Base-by-base conservation (phyloP, 2,329 filamentous ascomycete genomes). In the Endocalyx cinctus region DNA sequence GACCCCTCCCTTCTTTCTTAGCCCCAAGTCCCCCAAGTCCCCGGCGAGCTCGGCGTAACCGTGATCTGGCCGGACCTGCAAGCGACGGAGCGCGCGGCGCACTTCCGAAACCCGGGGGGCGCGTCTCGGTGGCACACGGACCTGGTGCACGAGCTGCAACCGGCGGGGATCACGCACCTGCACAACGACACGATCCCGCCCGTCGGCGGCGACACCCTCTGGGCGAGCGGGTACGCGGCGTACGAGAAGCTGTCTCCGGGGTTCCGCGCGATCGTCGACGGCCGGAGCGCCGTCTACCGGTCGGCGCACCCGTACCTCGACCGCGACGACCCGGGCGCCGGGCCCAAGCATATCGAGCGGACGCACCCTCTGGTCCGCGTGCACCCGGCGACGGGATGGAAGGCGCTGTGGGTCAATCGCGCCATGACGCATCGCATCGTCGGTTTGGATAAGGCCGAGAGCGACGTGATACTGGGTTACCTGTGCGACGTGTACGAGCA, bases 381-480 rank as follows among this genome's bases (percentile, higher is more conserved):
- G 0, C 82, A 87, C 50, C 82, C 82, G 1, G 81, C 77, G 0
- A 87, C 82, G 0, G 82, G 82, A 1, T 86, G 82, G 82, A 87
- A 85, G 55, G 69, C 79, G 0, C 66, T 87, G 0, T 87, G 72
- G 66, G 82, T 87, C 0, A 87, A 87, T 52, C 70, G 81, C 4
- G 66, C 76, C 2, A 80, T 86, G 71, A 86, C 82, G 0, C 69
- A 71, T 5, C 66, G 72, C 1, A 86, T 87, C 29, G 74, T 86
- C 0, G 83, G 82, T 0, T 55, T 87, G 0, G 81, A 87, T 45
- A 74, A 74, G 39, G 76, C 68, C 0, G 82, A 87, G 57, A 84
- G 79, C 37, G 82, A 86, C 45, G 43, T 77, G 0, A 79, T 87
- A 11, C 60, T 87, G 8, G 69, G 70, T 17, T 84, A 85, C 38